Percentiles rank a stretch among this genome's conserved stretches.
These are phyloP conservation scores for Tremella mesenterica DNA, from an alignment of 768 basidiomycete genomes.

Conservation along the genomic window DNA sequence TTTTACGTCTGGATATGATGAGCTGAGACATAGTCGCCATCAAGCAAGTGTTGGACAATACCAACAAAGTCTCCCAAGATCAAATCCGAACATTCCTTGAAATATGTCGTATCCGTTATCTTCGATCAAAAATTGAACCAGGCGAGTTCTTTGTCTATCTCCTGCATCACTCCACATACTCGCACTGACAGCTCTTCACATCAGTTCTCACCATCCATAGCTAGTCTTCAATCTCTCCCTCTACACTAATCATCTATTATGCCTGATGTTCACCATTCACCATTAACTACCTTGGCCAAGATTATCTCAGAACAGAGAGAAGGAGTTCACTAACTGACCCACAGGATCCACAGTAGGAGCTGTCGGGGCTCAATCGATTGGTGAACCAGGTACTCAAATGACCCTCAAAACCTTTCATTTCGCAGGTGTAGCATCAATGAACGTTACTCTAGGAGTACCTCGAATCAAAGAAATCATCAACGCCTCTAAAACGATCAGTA, in stretches of 20 bases:
- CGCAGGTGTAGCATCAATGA: slow-evolving; percentile 99
- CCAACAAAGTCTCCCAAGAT: slow-evolving; percentile 71
- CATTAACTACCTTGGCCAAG: no score
- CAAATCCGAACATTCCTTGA: slow-evolving; percentile 74
- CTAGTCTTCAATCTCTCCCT: slow-evolving; percentile 6
- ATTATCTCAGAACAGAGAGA: no score
- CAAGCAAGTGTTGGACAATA: slow-evolving; percentile 74
- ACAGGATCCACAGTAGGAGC: slow-evolving; percentile 98
- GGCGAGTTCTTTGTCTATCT: no score
- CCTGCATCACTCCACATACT: no score
- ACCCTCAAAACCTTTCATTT: slow-evolving; percentile 99
- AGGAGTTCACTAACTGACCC: not conserved
- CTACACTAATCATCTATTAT: not conserved
- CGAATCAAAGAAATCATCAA: slow-evolving; percentile 99
- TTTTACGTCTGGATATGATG: no score
- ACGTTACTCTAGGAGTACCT: slow-evolving; percentile 97
- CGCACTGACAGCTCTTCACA: no score
- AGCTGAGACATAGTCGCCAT: slow-evolving; percentile 45
- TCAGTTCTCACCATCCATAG: no score
- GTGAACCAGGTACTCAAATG: slow-evolving; percentile 99
- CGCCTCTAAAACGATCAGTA: slow-evolving; percentile 92
- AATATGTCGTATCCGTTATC: slow-evolving; percentile 84
- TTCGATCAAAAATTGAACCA: slow-evolving; percentile 93
- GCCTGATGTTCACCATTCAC: no score
- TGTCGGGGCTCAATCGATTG: slow-evolving; percentile 96